Evolutionary conservation across 1,139 yeast species (phyloP).

Genomic region (Pichia sp.): DNA sequence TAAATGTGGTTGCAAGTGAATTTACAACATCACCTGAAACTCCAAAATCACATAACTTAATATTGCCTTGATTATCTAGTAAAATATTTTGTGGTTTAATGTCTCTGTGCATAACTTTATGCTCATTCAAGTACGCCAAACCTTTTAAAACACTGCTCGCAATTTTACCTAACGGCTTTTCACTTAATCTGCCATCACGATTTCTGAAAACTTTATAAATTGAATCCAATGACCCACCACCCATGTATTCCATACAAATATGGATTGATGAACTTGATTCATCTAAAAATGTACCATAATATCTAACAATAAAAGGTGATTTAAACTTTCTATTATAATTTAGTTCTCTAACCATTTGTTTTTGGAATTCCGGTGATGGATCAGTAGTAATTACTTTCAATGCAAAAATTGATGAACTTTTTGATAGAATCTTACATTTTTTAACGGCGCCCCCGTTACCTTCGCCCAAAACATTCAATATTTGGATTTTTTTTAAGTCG

Average conservation of each 20-base stretch:
- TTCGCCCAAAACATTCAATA: constrained; percentile 73
- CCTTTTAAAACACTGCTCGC: constrained; percentile 84
- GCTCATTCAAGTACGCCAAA: constrained; percentile 77
- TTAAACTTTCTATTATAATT: constrained; percentile 79
- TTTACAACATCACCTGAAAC: constrained; percentile 96
- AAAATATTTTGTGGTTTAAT: constrained; percentile 90
- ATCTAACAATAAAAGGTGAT: constrained; percentile 79
- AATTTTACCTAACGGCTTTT: constrained; percentile 82
- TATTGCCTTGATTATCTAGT: constrained; percentile 67
- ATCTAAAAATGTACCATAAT: constrained; percentile 85
- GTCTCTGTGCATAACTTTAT: constrained; percentile 85
- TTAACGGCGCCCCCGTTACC: constrained; percentile 92
- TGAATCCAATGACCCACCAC: constrained; percentile 84
- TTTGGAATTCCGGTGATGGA: constrained; percentile 73
- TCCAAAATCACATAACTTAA: constrained; percentile 96
- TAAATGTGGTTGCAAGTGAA: constrained; percentile 90
- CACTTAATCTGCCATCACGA: constrained; percentile 83
- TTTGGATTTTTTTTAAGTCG: constrained; percentile 50
- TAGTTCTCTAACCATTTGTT: constrained; percentile 81
- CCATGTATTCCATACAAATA: constrained; percentile 97
- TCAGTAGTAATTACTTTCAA: constrained; percentile 77
- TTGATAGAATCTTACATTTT: constrained; percentile 55
- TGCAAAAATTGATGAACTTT: constrained; percentile 62
- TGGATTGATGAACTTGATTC: constrained; percentile 70
- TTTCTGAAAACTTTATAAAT: constrained; percentile 62